Conservation (phyloP, 352 stramenopile genomes). For the Blastocystis sp. region DNA sequence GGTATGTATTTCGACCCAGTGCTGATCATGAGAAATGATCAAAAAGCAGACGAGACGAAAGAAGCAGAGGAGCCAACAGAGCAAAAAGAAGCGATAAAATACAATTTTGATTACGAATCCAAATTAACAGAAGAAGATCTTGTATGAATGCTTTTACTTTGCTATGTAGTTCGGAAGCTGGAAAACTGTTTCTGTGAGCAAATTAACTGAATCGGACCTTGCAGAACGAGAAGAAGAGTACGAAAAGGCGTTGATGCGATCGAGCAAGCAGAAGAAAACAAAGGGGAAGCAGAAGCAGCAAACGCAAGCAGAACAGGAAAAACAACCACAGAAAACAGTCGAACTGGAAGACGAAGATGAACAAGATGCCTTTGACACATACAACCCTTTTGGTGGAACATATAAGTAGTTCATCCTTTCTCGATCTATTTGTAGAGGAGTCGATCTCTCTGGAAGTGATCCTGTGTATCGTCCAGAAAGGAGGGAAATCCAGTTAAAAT, state of each 20-base stretch:
- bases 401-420: neutral
- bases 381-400: conserved; percentile 35
- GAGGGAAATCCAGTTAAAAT: neutral
- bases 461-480: conserved; percentile 40
- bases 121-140: conserved; percentile 48
- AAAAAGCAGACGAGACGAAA: neutral
- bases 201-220: conserved; percentile 7
- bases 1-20: neutral
- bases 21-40: neutral
- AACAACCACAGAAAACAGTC: neutral
- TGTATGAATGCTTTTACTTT: neutral
- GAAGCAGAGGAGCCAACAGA: neutral
- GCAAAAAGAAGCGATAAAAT: neutral
- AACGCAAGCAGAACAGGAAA: neutral
- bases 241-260: conserved; percentile 45
- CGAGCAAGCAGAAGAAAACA: conserved; percentile 1
- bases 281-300: neutral
- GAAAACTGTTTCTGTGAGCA: conserved; percentile 45
- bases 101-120: conserved; percentile 53
- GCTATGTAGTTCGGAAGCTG: conserved; percentile 43
- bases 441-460: neutral
- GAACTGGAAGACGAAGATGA: conserved; percentile 31
- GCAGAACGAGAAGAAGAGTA: conserved; percentile 22
- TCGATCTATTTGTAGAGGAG: conserved; percentile 4
- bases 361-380: conserved; percentile 42